Conservation (phyloP, 23 red algal species). For the Agarophyton chilense region DNA sequence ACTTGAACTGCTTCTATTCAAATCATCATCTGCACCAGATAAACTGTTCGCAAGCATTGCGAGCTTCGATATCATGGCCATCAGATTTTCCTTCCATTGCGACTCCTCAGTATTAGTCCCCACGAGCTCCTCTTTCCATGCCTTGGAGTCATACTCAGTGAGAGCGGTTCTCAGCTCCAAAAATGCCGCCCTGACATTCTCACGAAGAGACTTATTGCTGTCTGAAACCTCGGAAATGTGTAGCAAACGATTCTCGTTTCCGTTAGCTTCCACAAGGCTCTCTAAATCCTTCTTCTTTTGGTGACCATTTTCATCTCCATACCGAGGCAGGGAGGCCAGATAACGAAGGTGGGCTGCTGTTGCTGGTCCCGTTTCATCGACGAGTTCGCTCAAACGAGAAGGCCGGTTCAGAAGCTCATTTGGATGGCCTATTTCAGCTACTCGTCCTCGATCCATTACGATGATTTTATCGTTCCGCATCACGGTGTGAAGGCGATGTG, state of each 20-base stretch:
- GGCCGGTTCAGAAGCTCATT: slow-evolving; percentile 63
- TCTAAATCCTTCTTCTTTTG: not conserved
- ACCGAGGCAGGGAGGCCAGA: slow-evolving; percentile 25
- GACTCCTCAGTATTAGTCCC: not conserved
- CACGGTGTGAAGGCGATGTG: slow-evolving; percentile 87
- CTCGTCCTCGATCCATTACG: slow-evolving; percentile 83
- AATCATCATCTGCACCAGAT: not conserved
- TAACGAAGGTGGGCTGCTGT: slow-evolving; percentile 56
- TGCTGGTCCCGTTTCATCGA: slow-evolving; percentile 69
- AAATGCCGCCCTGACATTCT: slow-evolving; percentile 42
- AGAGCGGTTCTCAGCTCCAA: slow-evolving; percentile 32
- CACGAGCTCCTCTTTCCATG: not conserved
- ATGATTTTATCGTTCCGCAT: slow-evolving; percentile 88
- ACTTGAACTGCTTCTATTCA: not conserved
- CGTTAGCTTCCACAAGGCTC: not conserved
- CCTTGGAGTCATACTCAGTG: slow-evolving; percentile 12
- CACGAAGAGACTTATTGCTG: slow-evolving; percentile 4
- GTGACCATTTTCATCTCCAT: not conserved
- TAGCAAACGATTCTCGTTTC: not conserved
- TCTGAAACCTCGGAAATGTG: not conserved
- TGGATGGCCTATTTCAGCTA: slow-evolving; percentile 81
- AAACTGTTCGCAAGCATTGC: slow-evolving; percentile 16
- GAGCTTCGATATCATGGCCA: slow-evolving; percentile 38
- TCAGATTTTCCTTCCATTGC: slow-evolving; percentile 30
- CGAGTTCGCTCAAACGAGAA: slow-evolving; percentile 31